These are phyloP conservation scores for Edaphochlamys debaryana DNA, from an alignment of 139 green algal genomes.

Conservation along the genomic window DNA sequence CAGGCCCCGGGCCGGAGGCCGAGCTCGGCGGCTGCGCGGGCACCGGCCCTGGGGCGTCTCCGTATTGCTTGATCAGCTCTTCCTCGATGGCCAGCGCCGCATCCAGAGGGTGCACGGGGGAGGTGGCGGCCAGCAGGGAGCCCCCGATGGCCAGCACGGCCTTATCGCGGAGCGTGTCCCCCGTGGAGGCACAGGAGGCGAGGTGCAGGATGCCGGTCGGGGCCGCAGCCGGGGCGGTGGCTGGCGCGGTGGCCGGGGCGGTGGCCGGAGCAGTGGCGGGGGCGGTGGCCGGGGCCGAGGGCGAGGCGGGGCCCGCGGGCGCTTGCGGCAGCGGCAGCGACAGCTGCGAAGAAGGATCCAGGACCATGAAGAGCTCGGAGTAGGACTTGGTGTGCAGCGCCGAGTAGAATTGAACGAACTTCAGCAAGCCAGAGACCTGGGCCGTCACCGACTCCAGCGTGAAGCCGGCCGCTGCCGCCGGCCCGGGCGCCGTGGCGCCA, in stretches of 20 bases:
- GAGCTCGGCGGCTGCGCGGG: not conserved
- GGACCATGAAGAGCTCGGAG: too few species aligned
- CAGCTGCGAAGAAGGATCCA: too few species aligned
- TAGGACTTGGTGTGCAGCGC: too few species aligned
- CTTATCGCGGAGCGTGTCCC: constrained; percentile 3
- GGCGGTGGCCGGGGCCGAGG: too few species aligned
- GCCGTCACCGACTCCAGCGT: too few species aligned
- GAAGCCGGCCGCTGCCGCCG: too few species aligned
- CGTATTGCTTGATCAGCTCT: not conserved
- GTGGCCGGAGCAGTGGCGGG: not conserved
- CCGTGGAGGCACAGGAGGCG: not conserved
- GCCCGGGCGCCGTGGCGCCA: too few species aligned
- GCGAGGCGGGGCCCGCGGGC: too few species aligned
- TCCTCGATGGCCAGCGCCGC: constrained; percentile 16
- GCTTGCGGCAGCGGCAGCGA: too few species aligned
- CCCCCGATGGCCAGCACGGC: not conserved
- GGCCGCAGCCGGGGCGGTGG: not conserved
- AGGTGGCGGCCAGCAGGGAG: not conserved
- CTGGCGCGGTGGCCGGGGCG: not conserved
- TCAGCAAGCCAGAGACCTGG: too few species aligned
- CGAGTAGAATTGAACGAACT: too few species aligned
- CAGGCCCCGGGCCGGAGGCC: too few species aligned
- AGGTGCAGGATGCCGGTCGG: not conserved
- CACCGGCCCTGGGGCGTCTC: not conserved
- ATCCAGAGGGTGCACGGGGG: constrained; percentile 2